A percentile compares a stretch with the other conserved stretches of the same genome.
These are phyloP conservation scores for Phytophthora cryptogea DNA, from an alignment of 352 stramenopile species.

Conservation along the genomic window DNA sequence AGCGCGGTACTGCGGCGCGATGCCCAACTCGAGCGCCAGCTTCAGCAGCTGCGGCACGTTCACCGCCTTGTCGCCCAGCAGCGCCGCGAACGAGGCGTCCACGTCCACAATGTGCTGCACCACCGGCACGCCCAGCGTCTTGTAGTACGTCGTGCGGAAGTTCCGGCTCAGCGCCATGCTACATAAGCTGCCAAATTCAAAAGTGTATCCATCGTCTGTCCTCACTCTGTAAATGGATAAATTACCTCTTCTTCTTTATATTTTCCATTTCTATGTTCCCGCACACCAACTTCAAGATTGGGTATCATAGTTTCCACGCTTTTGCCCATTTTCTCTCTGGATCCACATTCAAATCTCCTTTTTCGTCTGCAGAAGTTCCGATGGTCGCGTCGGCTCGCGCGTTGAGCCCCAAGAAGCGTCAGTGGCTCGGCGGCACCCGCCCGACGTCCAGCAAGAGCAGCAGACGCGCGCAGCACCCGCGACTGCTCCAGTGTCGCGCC, in stretches of 20 bases:
- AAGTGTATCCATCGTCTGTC: no score
- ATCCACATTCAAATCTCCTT: slow-evolving; percentile 8
- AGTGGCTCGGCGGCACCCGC: slow-evolving; percentile 35
- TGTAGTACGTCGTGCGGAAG: slow-evolving; percentile 89
- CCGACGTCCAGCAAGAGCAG: slow-evolving; percentile 18
- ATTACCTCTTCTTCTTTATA: no score
- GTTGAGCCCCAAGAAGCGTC: slow-evolving; percentile 51
- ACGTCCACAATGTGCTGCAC: slow-evolving; percentile 85
- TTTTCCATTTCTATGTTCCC: not conserved
- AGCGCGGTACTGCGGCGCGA: slow-evolving; percentile 55
- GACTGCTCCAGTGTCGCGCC: slow-evolving; percentile 39
- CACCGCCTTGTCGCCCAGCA: slow-evolving; percentile 58
- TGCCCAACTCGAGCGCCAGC: slow-evolving; percentile 74
- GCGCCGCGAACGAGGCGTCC: slow-evolving; percentile 71
- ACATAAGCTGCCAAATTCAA: slow-evolving; percentile 2
- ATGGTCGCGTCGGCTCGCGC: slow-evolving; percentile 18
- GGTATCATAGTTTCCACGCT: slow-evolving; percentile 7
- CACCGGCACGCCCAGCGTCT: slow-evolving; percentile 84
- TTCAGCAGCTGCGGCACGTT: slow-evolving; percentile 75
- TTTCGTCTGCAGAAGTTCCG: not conserved
- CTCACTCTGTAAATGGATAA: no score
- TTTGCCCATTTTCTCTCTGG: not conserved
- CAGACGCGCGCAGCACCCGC: slow-evolving; percentile 23
- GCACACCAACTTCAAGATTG: slow-evolving; percentile 17
- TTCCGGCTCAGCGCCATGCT: slow-evolving; percentile 67